phyloP scores from a whole-genome alignment of 495 filamentous ascomycete species.

The Neurospora sp. region DNA sequence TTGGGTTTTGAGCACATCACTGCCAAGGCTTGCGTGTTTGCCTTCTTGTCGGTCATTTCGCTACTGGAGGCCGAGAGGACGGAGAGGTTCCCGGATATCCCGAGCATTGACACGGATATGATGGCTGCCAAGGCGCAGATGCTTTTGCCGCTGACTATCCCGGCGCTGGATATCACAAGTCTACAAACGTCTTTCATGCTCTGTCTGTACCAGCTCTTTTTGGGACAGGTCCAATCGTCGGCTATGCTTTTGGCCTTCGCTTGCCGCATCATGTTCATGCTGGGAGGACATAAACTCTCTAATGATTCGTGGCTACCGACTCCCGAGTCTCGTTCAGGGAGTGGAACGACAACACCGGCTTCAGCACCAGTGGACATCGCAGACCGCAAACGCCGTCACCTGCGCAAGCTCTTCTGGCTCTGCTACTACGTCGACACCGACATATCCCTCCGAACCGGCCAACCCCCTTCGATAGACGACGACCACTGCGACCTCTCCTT shows the following conservation, averaged over 20 bases:
- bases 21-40: conserved; percentile 33
- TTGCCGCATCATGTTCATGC: conserved; percentile 36
- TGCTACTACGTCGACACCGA: conserved; percentile 45
- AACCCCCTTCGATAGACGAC: conserved; percentile 40
- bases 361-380: background rate
- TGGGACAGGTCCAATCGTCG: conserved; percentile 36
- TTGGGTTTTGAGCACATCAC: conserved; percentile 8
- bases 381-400: conserved; percentile 13
- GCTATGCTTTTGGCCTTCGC: conserved; percentile 33
- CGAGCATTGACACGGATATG: conserved; percentile 25
- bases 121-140: conserved; percentile 29
- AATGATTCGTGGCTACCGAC: conserved; percentile 3
- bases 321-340: background rate
- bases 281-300: conserved; percentile 31
- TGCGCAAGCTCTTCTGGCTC: conserved; percentile 45
- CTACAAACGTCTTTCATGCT: conserved; percentile 36
- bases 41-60: conserved; percentile 32
- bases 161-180: conserved; percentile 30
- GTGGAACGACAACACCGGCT: background rate
- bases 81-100: background rate
- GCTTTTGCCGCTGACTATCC: conserved; percentile 30
- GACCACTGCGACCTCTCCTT: conserved; percentile 45
- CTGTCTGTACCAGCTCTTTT: conserved; percentile 32
- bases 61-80: conserved; percentile 13
- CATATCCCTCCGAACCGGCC: conserved; percentile 38